Evolutionary conservation across 805 yeast species (phyloP).

Genomic region (Isabelozyma heimii): DNA sequence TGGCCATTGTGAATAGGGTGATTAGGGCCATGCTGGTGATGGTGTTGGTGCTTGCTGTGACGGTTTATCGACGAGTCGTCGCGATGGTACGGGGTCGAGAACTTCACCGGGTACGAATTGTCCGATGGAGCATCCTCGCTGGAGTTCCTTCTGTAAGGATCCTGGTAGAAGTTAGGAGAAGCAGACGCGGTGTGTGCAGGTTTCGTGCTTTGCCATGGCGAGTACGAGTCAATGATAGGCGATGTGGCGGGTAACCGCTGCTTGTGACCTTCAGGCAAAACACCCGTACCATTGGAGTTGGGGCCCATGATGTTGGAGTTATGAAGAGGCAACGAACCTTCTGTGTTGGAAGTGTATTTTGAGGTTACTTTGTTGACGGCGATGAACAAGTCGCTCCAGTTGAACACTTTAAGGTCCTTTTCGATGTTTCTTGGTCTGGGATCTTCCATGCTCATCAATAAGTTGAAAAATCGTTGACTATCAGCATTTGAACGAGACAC

Average conservation of each 20-base stretch:
- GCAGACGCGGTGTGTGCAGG: neutral
- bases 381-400: slow-evolving; percentile 51
- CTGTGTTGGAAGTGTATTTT: slow-evolving; percentile 43
- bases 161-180: neutral
- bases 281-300: neutral
- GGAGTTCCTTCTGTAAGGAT: neutral
- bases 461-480: slow-evolving; percentile 26
- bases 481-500: slow-evolving; percentile 45
- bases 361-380: slow-evolving; percentile 58
- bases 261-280: neutral
- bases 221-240: neutral
- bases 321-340: neutral
- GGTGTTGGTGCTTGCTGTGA: slow-evolving; percentile 10
- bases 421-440: slow-evolving; percentile 71
- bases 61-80: neutral
- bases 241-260: neutral
- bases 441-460: slow-evolving; percentile 58
- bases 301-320: neutral
- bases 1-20: neutral
- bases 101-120: neutral
- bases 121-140: neutral
- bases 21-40: neutral
- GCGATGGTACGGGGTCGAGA: neutral
- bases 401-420: slow-evolving; percentile 66
- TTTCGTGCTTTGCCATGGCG: neutral